Conservation (phyloP, 352 stramenopile species). For the Elongisporangium anandrum region DNA sequence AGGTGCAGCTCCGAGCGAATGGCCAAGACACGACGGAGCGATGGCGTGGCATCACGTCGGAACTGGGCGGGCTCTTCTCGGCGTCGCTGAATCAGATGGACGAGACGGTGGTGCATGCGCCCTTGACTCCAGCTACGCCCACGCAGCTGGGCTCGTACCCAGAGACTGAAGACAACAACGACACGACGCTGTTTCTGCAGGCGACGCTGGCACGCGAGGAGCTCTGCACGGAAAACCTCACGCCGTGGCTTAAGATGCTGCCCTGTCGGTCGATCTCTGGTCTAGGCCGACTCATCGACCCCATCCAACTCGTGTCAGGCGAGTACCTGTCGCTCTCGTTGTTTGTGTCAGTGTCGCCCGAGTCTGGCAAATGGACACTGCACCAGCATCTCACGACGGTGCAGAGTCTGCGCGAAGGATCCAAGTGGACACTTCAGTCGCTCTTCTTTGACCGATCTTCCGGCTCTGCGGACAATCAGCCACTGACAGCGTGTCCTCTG, state of each 20-base stretch:
- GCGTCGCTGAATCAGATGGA: constrained; percentile 83
- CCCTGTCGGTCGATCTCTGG: constrained; percentile 63
- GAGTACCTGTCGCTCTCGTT: constrained; percentile 67
- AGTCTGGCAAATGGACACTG: constrained; percentile 22
- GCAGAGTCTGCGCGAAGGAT: constrained; percentile 23
- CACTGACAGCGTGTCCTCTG: constrained; percentile 34
- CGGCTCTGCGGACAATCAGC: neutral
- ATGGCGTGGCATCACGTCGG: constrained; percentile 67
- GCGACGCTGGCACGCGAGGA: constrained; percentile 74
- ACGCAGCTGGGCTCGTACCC: constrained; percentile 16
- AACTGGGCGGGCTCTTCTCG: constrained; percentile 78
- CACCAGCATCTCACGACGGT: constrained; percentile 62
- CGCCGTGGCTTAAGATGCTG: constrained; percentile 86
- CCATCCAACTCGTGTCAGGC: constrained; percentile 63
- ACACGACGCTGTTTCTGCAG: constrained; percentile 33
- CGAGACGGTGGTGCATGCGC: constrained; percentile 26
- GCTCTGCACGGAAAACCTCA: constrained; percentile 87
- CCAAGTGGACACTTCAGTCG: constrained; percentile 33
- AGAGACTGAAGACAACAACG: constrained; percentile 2
- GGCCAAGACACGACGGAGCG: constrained; percentile 18
- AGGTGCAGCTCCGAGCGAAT: constrained; percentile 36
- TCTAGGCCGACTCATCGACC: constrained; percentile 66
- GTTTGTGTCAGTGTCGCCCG: constrained; percentile 21
- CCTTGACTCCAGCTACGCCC: constrained; percentile 8
- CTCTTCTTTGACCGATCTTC: constrained; percentile 35